Conservation (phyloP, 83 land plant genomes). For the Picea abies region DNA sequence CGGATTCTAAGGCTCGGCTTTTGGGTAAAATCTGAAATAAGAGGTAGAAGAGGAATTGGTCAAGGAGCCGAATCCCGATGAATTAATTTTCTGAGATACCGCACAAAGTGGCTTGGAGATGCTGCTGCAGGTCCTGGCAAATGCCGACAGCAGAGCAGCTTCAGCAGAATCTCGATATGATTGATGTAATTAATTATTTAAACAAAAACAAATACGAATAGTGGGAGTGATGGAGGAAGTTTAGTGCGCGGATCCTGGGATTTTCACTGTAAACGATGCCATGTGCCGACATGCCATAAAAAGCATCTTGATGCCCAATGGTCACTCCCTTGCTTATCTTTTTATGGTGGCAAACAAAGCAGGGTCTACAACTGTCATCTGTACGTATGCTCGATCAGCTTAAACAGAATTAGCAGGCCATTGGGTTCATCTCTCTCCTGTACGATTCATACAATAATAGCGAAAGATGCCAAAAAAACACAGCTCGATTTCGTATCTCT, state of each 20-base stretch:
- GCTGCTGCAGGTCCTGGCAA: neutral
- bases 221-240: too few species aligned
- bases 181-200: neutral
- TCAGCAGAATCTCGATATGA: slow-evolving; percentile 6
- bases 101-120: too few species aligned
- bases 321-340: neutral
- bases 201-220: neutral
- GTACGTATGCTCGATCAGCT: slow-evolving; percentile 5
- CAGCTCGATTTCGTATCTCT: too few species aligned
- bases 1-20: slow-evolving; percentile 5
- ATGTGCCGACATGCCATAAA: slow-evolving; percentile 15
- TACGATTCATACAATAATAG: neutral
- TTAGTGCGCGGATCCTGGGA: neutral
- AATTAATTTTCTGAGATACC: too few species aligned
- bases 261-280: neutral
- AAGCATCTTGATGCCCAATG: slow-evolving; percentile 4
- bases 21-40: neutral
- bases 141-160: neutral
- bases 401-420: neutral
- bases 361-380: neutral
- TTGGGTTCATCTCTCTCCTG: neutral
- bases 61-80: neutral
- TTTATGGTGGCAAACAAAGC: slow-evolving; percentile 12
- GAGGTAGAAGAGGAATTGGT: neutral
- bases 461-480: too few species aligned